A percentile compares a stretch with the other conserved stretches of the same genome.
These are phyloP conservation scores for Plectosphaerella plurivora DNA, from an alignment of 2,329 filamentous ascomycete species.

Conservation along the genomic window DNA sequence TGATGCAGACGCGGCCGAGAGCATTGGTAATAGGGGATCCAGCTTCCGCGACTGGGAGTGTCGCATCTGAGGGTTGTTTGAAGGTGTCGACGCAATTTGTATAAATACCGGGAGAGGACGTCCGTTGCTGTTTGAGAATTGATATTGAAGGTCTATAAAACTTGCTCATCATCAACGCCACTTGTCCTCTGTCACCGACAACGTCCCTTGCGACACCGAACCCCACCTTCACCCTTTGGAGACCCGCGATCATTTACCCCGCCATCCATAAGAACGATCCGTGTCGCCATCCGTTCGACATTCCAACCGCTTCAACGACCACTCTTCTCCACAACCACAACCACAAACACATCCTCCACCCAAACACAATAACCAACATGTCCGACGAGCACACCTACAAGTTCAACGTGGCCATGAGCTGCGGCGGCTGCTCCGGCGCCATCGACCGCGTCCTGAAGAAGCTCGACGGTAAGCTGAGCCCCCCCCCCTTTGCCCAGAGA, in stretches of 20 bases:
- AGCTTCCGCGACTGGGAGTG: no score
- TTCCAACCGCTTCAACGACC: slow-evolving; percentile 5
- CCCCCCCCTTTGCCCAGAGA: background rate
- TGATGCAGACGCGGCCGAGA: slow-evolving; percentile 3
- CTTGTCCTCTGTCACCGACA: no score
- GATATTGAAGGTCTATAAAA: no score
- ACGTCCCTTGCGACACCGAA: background rate
- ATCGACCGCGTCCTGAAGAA: slow-evolving; percentile 89
- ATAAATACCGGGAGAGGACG: no score
- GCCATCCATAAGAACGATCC: slow-evolving; percentile 2
- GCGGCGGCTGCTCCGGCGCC: slow-evolving; percentile 92
- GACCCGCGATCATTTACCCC: slow-evolving; percentile 6
- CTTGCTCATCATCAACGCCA: no score
- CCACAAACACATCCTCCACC: background rate
- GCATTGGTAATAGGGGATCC: no score
- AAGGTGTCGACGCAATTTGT: no score
- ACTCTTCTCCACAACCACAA: background rate
- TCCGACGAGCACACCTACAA: slow-evolving; percentile 86
- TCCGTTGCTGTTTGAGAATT: no score
- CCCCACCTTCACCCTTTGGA: background rate
- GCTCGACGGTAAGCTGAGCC: slow-evolving; percentile 66
- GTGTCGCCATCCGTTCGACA: slow-evolving; percentile 5
- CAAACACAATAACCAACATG: slow-evolving; percentile 44
- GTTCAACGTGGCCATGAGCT: slow-evolving; percentile 92
- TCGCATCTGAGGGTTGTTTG: no score